A percentile compares a stretch with the other conserved stretches of the same genome.
These are phyloP conservation scores for Penicillium cinerascens DNA, from an alignment of 495 filamentous ascomycete species.

Conservation along the genomic window DNA sequence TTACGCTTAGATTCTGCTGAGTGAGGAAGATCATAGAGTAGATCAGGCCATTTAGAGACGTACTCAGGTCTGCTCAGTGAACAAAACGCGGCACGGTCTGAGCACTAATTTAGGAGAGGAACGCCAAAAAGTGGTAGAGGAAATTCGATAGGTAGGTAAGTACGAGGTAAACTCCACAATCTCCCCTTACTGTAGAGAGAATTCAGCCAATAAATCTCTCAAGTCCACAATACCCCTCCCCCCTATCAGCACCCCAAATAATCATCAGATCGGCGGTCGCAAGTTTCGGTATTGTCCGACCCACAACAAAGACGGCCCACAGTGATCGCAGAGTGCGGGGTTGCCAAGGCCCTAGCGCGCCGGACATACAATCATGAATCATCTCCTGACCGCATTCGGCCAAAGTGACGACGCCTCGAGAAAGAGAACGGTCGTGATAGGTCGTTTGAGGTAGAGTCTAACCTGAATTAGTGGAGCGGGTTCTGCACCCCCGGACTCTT, in stretches of 20 bases:
- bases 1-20: neutral
- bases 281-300: neutral
- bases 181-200: neutral
- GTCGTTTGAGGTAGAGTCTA: constrained; percentile 6
- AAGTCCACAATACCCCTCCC: neutral
- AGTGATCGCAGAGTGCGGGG: constrained; percentile 11
- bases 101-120: constrained; percentile 10
- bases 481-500: constrained; percentile 1
- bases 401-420: constrained; percentile 14
- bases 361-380: constrained; percentile 13
- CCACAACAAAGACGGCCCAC: constrained; percentile 3
- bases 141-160: constrained; percentile 2
- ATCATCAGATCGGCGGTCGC: neutral
- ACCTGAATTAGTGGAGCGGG: constrained; percentile 1
- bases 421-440: constrained; percentile 17
- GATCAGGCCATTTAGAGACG: too few species aligned
- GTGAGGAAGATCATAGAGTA: too few species aligned
- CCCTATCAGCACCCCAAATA: neutral
- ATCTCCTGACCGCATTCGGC: neutral
- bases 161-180: too few species aligned
- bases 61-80: neutral
- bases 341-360: constrained; percentile 16
- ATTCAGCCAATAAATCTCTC: neutral
- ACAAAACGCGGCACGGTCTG: neutral
- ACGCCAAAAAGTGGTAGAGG: constrained; percentile 16